phyloP scores from a whole-genome alignment of 176 grass and related monocot species.

The Thalia dealbata region DNA sequence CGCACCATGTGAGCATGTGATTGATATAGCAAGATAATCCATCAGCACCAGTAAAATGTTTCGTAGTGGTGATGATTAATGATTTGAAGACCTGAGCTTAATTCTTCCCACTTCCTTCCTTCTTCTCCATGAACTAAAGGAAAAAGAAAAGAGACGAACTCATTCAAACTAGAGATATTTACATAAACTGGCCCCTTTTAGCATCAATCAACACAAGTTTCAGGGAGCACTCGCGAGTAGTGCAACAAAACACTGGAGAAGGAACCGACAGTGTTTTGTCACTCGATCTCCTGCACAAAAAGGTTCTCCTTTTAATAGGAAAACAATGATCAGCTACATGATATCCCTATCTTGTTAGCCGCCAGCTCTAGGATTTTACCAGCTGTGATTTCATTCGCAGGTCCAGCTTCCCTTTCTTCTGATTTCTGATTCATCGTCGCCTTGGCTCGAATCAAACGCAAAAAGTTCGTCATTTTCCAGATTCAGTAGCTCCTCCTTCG shows the following conservation, averaged over 20 bases:
- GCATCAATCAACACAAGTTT: not conserved
- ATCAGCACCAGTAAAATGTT: no score
- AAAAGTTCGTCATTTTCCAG: slow-evolving; percentile 68
- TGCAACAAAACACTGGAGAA: not conserved
- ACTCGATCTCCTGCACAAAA: not conserved
- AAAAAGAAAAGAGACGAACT: not conserved
- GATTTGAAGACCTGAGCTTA: no score
- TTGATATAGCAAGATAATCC: no score
- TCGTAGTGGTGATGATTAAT: no score
- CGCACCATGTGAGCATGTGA: no score
- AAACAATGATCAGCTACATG: not conserved
- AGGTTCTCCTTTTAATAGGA: not conserved
- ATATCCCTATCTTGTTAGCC: not conserved
- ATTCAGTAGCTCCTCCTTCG: slow-evolving; percentile 42
- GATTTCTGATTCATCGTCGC: not conserved
- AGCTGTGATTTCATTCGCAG: not conserved
- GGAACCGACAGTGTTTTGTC: not conserved
- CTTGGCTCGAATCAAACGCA: slow-evolving; percentile 20
- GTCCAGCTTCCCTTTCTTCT: not conserved
- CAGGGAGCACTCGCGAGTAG: not conserved
- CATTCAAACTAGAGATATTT: not conserved
- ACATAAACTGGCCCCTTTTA: not conserved
- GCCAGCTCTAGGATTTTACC: not conserved
- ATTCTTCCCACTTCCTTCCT: no score
- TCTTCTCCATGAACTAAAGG: no score